Percentiles rank a stretch among this genome's conserved stretches.
phyloP scores from a whole-genome alignment of 768 basidiomycete genomes.

The Phaffia tasmanica region DNA sequence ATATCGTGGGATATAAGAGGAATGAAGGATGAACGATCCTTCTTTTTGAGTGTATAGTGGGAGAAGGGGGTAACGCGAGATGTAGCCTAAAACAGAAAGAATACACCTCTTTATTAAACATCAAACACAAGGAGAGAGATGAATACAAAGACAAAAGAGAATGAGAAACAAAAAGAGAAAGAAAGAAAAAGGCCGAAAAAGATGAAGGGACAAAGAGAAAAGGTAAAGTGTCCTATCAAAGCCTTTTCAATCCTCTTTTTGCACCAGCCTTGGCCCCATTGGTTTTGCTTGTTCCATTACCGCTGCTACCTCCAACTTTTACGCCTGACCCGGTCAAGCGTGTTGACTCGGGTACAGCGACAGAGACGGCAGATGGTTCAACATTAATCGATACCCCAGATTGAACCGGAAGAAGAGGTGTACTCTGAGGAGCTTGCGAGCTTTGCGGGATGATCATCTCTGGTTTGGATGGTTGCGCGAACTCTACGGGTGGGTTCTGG shows the following conservation, averaged over 20 bases:
- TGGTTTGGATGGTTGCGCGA: not conserved
- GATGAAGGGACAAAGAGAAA: too few species aligned
- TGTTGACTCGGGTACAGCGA: not conserved
- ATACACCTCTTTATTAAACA: too few species aligned
- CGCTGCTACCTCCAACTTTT: not conserved
- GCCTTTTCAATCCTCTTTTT: conserved; percentile 22
- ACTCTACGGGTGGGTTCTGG: conserved; percentile 23
- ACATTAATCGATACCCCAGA: not conserved
- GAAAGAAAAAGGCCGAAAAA: too few species aligned
- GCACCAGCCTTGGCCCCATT: conserved; percentile 20
- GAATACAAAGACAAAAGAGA: too few species aligned
- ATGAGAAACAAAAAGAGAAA: too few species aligned
- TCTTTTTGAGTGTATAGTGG: too few species aligned
- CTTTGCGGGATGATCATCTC: not conserved
- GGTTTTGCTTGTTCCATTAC: not conserved
- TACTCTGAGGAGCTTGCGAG: not conserved
- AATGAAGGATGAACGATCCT: too few species aligned
- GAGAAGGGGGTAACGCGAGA: too few species aligned
- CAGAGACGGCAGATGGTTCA: conserved; percentile 1
- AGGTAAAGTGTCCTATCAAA: conserved; percentile 1
- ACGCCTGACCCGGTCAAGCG: not conserved
- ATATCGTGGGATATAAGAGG: too few species aligned
- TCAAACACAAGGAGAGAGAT: too few species aligned
- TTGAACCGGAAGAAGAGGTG: conserved; percentile 17
- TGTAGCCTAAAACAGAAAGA: too few species aligned